Percentiles rank a stretch among this genome's conserved stretches.
These are phyloP conservation scores for Cyclocybe aegerita DNA, from an alignment of 768 basidiomycete species.

Conservation along the genomic window DNA sequence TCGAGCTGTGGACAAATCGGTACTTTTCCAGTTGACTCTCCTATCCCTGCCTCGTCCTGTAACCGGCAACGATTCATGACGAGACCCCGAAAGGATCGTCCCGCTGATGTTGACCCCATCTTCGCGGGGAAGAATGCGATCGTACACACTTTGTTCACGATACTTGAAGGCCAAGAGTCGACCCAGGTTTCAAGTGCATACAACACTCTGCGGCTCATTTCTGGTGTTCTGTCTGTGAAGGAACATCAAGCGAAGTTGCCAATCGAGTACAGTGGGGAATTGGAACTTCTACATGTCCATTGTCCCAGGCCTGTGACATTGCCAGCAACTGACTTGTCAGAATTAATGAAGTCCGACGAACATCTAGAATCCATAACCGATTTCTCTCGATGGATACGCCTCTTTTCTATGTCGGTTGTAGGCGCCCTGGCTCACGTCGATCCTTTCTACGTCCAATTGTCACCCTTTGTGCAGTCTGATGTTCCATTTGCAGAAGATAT, in stretches of 20 bases:
- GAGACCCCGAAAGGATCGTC: too few species aligned
- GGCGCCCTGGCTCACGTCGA: conserved; percentile 54
- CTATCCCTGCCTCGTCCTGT: conserved; percentile 40
- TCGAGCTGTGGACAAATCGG: conserved; percentile 59
- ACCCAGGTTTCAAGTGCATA: conserved; percentile 59
- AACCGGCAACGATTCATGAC: conserved; percentile 32
- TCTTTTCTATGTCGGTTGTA: conserved; percentile 54
- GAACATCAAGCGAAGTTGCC: conserved; percentile 25
- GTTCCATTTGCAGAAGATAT: conserved; percentile 60
- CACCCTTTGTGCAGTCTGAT: conserved; percentile 54
- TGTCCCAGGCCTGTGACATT: conserved; percentile 31
- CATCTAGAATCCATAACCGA: conserved; percentile 41
- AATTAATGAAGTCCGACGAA: conserved; percentile 31
- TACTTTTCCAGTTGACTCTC: conserved; percentile 56
- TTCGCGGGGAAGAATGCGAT: too few species aligned
- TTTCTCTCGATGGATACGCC: conserved; percentile 64
- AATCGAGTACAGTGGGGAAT: conserved; percentile 39
- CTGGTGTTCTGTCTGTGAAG: conserved; percentile 40
- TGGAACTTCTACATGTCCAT: conserved; percentile 50
- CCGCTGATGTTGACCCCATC: too few species aligned
- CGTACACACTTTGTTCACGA: conserved; percentile 40
- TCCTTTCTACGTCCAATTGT: conserved; percentile 69
- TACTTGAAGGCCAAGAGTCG: conserved; percentile 54
- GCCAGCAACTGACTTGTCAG: conserved; percentile 33
- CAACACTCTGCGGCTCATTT: conserved; percentile 57